Base-by-base conservation (phyloP, 371 early-diverging fungal species). In the Rhizopus delemar region DNA sequence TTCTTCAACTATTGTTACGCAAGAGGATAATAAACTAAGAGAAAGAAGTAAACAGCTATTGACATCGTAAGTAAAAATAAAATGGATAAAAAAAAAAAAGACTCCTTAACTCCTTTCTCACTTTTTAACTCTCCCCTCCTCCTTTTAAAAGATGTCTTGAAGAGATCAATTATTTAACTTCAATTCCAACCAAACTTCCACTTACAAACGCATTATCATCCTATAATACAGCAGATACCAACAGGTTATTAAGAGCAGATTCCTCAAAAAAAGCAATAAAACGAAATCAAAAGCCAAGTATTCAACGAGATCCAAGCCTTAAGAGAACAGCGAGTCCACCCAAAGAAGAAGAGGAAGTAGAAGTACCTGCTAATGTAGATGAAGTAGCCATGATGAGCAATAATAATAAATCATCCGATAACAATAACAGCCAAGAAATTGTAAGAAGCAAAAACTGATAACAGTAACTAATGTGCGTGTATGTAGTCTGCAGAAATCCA, bases 41-140 rank as follows among this genome's bases (percentile, higher is more conserved):
- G 77, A 84, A 50, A 81, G 87, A 53, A 91, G 88, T 60, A 80
- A 88, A 50, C 87, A 93, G 68, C 75, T 90, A 12, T 70, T 93
- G 56, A 88, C 89, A 82, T 83, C 86, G 93, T 90, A 82, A 57
- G 86, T 57, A 45, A 31, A 28, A 49, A 53, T 38, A 38, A 2
- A 8, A 38, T 22, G 2, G 22, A 22, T 22, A 22, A 22, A 22
- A 22, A 22, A 22, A 22, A 22, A 22, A 22, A 22, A 22, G 22
- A 22, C 22, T 22, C 22, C 22, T 22, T 22, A 22, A 45, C 46
- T 45, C 51, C 43, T 49, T 43, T 33, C 28, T 52, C 41, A 31
- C 56, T 11, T 22, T 29, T 3, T 7, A 45, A 39, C 33, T 28
- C 39, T 35, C 49, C 46, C 28, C 28, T 22, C n/a, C 2, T 41